These are phyloP conservation scores for Talaromyces thailandensis DNA, from an alignment of 495 filamentous ascomycete species.

Conservation along the genomic window DNA sequence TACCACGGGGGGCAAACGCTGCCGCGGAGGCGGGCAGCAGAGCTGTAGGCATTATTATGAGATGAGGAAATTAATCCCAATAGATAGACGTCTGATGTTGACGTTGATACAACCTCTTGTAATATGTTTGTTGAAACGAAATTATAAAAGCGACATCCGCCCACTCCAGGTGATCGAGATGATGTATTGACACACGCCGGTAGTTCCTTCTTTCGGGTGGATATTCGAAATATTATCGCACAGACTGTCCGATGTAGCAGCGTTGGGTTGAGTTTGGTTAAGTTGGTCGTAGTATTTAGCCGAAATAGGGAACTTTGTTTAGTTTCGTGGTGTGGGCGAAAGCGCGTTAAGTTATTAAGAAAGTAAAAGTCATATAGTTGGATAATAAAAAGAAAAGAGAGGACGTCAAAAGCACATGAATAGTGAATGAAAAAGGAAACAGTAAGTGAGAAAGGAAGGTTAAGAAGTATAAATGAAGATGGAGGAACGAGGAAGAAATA, in stretches of 20 bases:
- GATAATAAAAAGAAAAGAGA: slow-evolving; percentile 4
- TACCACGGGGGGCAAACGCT: slow-evolving; percentile 89
- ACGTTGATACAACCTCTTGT: slow-evolving; percentile 3
- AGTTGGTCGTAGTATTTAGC: slow-evolving; percentile 3
- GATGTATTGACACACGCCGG: background rate
- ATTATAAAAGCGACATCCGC: slow-evolving; percentile 39
- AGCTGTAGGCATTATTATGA: slow-evolving; percentile 73
- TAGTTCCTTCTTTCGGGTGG: background rate
- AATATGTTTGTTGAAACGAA: slow-evolving; percentile 1
- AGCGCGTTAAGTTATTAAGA: slow-evolving; percentile 5
- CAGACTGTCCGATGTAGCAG: background rate
- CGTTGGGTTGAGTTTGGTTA: background rate
- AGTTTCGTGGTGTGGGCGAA: slow-evolving; percentile 9
- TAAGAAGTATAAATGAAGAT: background rate
- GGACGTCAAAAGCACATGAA: slow-evolving; percentile 5
- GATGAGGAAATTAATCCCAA: slow-evolving; percentile 11
- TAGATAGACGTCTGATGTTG: slow-evolving; percentile 20
- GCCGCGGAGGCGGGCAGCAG: slow-evolving; percentile 91
- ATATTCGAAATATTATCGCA: background rate
- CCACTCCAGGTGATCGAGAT: slow-evolving; percentile 22
- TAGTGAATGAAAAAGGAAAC: slow-evolving; percentile 1
- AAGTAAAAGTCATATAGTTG: background rate
- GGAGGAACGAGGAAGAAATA: background rate
- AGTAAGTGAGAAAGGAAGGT: background rate
- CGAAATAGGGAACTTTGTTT: background rate